Evolutionary conservation across 768 basidiomycete genomes (phyloP), one percentile per base, ranked within the genome.

Genomic region (Kwoniella europaea): DNA sequence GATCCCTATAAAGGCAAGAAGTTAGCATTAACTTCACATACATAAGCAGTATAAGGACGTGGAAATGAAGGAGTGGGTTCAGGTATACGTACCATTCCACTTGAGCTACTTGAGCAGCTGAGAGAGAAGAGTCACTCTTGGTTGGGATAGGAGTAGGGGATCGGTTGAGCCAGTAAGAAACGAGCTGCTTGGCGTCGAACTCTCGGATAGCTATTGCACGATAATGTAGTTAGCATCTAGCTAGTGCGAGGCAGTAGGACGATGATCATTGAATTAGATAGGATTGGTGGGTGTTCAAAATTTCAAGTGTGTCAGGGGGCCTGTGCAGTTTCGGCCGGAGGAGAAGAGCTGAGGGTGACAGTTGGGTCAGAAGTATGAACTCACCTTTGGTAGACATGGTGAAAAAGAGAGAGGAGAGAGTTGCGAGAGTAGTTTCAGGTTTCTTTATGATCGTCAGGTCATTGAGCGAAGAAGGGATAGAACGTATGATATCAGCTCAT

Each of bases 141-240:
- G 73, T 76, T 50, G 82, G 74, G 71, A 82, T 81, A 77, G 92
- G 89, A 13, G 91, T 82, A 35, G 94, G 92, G 13, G 94, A 91
- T 72, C 94, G 90, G 84, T 92, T 90, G 74, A 98, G 91, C 94
- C 94, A 98, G 88, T 98, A 97, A 50, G 94, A 93, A 41, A 98
- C 88, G 75, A 98, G 88, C 77, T 98, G 92, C 88, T 98, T 99
- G 76, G 96, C 96, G 84, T 99, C 96, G 88, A 94, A 98, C 88
- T 98, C 94, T 82, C 92, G 91, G 86, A 98, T 96, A 77, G 91
- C 90, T 90, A 35, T 42, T n/a, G 41, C 46, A 20, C 3, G 16
- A 43, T 2, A 60, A 6, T 5, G 10, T 7, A 29, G 56, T 67
- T 43, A 57, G 55, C 65, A 55, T 35, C 5, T 10, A 16, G 43